Conservation (phyloP, 768 basidiomycete genomes). For the Paxillus ammoniavirescens region DNA sequence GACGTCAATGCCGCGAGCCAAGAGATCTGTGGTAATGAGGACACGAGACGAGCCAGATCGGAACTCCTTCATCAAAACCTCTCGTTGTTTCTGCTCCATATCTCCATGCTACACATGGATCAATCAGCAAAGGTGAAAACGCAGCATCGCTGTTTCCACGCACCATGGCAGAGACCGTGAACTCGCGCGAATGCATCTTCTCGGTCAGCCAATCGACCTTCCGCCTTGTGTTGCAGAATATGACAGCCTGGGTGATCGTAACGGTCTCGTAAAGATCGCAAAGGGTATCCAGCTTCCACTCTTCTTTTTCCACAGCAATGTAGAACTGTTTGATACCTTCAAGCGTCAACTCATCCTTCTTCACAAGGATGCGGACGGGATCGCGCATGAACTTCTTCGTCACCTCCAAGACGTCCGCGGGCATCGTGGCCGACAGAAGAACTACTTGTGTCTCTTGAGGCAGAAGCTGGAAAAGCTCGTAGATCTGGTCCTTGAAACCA, state of each 20-base stretch:
- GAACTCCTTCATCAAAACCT: slow-evolving; percentile 99
- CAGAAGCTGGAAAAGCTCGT: slow-evolving; percentile 97
- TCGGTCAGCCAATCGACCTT: slow-evolving; percentile 99
- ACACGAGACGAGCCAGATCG: slow-evolving; percentile 97
- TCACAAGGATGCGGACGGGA: slow-evolving; percentile 95
- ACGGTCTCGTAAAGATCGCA: slow-evolving; percentile 99
- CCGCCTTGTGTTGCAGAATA: slow-evolving; percentile 98
- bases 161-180: slow-evolving; percentile 97
- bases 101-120: slow-evolving; percentile 75
- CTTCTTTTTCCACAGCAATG: slow-evolving; percentile 99
- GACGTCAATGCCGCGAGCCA: slow-evolving; percentile 98
- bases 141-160: slow-evolving; percentile 24
- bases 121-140: not conserved
- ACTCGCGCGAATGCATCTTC: slow-evolving; percentile 95
- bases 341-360: slow-evolving; percentile 96
- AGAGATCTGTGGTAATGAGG: slow-evolving; percentile 95
- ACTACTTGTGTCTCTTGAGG: slow-evolving; percentile 97
- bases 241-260: slow-evolving; percentile 98
- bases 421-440: slow-evolving; percentile 96
- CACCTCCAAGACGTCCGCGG: slow-evolving; percentile 94
- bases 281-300: slow-evolving; percentile 98
- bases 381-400: slow-evolving; percentile 99
- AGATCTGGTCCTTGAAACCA: slow-evolving; percentile 99
- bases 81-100: slow-evolving; percentile 97
- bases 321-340: slow-evolving; percentile 99